Percentiles rank a stretch among this genome's conserved stretches.
Conservation (phyloP, 83 land plant genomes). For the Diphasiastrum complanatum region DNA sequence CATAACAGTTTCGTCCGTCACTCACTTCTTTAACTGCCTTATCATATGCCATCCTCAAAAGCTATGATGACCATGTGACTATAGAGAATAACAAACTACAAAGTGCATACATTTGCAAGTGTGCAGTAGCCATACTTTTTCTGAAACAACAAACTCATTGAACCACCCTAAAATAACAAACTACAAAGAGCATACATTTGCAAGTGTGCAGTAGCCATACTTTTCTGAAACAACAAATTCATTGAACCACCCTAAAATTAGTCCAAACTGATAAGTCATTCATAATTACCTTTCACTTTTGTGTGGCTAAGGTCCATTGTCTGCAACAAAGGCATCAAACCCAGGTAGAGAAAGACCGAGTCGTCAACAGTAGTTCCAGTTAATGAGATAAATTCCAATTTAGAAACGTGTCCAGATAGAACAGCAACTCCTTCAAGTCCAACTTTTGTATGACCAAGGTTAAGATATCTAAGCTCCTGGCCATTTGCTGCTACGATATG, state of each 20-base stretch:
- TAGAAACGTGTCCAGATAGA: conserved; percentile 59
- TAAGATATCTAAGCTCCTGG: conserved; percentile 46
- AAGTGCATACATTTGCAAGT: too few species aligned
- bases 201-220: too few species aligned
- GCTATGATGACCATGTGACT: too few species aligned
- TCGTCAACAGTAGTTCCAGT: conserved; percentile 68
- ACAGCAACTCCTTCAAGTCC: conserved; percentile 49
- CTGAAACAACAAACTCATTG: too few species aligned
- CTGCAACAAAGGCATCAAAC: conserved; percentile 48
- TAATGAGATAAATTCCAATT: conserved; percentile 51
- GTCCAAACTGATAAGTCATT: background rate
- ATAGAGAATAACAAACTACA: too few species aligned
- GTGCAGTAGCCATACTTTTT: too few species aligned
- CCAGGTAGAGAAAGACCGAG: conserved; percentile 42
- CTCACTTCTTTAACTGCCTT: too few species aligned
- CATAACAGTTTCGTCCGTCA: too few species aligned
- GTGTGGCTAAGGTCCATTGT: conserved; percentile 55
- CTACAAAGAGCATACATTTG: too few species aligned
- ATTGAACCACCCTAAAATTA: background rate
- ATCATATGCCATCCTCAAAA: too few species aligned
- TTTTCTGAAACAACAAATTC: too few species aligned
- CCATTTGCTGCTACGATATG: conserved; percentile 43
- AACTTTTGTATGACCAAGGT: conserved; percentile 57
- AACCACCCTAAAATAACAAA: too few species aligned
- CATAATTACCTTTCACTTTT: conserved; percentile 58